Percentiles rank a stretch among this genome's conserved stretches.
phyloP scores from a whole-genome alignment of 2,329 filamentous ascomycete genomes.

The Rhinocladiella mackenziei region DNA sequence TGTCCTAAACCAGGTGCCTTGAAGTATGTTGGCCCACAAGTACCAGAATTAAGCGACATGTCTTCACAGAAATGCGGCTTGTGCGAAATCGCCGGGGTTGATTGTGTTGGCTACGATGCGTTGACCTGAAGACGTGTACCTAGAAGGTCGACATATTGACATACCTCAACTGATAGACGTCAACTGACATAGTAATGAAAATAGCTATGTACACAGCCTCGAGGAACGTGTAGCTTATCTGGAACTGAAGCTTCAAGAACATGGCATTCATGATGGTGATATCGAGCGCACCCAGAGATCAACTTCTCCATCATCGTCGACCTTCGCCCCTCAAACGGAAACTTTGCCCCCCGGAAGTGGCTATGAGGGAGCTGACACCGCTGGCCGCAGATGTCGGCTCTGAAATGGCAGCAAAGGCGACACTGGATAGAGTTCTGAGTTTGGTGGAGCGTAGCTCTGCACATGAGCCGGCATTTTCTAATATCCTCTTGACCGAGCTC shows the following conservation, averaged over 20 bases:
- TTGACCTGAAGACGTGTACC: conserved; percentile 94
- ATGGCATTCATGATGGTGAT: conserved; percentile 53
- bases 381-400: neutral
- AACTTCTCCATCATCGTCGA: neutral
- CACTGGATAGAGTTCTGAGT: neutral
- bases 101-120: conserved; percentile 90
- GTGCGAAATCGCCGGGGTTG: conserved; percentile 82
- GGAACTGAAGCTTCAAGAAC: conserved; percentile 65
- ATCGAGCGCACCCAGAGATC: neutral
- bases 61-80: conserved; percentile 65
- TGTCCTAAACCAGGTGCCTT: neutral
- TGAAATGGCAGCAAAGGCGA: neutral
- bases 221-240: conserved; percentile 80
- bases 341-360: conserved; percentile 1
- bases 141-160: conserved; percentile 38
- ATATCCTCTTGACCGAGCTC: conserved; percentile 11
- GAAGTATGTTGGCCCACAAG: neutral
- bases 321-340: neutral
- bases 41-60: neutral
- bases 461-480: conserved; percentile 6
- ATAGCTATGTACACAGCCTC: conserved; percentile 84
- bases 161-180: neutral
- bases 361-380: neutral
- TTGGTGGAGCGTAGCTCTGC: conserved; percentile 1
- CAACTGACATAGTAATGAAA: neutral